Evolutionary conservation across 2,329 filamentous ascomycete genomes (phyloP).

Genomic region (Bertia moriformis): DNA sequence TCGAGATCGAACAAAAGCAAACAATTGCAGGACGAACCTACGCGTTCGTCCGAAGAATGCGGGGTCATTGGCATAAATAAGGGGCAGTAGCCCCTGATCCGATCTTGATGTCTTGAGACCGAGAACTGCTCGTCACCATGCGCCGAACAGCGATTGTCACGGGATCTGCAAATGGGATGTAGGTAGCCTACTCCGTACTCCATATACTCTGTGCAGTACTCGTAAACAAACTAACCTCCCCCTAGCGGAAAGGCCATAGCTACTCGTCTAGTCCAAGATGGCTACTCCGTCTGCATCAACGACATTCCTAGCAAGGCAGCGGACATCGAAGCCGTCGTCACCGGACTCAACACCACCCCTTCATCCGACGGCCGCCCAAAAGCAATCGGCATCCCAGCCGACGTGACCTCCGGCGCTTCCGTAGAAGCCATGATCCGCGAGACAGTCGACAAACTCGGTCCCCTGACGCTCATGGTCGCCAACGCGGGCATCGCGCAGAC

Average conservation of each 20-base stretch:
- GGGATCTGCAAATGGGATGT: neutral
- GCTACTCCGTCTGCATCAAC: neutral
- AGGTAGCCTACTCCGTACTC: neutral
- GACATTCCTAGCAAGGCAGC: too few relatives aligned
- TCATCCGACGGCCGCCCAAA: too few relatives aligned
- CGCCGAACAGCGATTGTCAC: neutral
- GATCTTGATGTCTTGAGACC: too few relatives aligned
- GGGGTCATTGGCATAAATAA: too few relatives aligned
- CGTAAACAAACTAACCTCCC: neutral
- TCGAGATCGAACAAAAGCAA: too few relatives aligned
- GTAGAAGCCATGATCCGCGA: neutral
- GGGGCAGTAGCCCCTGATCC: too few relatives aligned
- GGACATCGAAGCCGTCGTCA: neutral
- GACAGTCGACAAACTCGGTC: neutral
- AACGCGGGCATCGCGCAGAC: conserved; percentile 50
- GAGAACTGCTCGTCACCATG: too few relatives aligned
- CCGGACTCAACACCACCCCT: neutral
- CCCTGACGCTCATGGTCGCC: conserved; percentile 26
- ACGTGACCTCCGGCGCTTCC: neutral
- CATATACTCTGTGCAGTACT: neutral
- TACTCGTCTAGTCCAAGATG: neutral
- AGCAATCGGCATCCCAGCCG: neutral
- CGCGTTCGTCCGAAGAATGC: too few relatives aligned
- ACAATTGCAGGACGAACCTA: too few relatives aligned
- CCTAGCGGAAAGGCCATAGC: neutral